Evolutionary conservation across 768 basidiomycete genomes (phyloP).

Genomic region (Neoboletus subvelutipes): DNA sequence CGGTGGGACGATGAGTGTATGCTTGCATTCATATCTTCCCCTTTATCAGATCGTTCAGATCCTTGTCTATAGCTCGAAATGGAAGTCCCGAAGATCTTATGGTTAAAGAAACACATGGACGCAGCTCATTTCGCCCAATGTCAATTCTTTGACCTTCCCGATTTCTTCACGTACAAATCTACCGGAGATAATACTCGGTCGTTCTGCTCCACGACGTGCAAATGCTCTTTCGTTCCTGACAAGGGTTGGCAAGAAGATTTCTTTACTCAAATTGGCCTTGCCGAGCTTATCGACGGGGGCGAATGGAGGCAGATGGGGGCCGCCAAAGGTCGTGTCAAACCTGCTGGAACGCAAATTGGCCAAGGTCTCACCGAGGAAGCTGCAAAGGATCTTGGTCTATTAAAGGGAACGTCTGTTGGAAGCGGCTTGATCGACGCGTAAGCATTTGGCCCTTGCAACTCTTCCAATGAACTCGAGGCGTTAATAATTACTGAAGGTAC

Average conservation of each 20-base stretch:
- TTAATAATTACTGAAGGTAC: conserved; percentile 47
- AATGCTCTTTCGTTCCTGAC: conserved; percentile 87
- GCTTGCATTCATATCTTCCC: conserved; percentile 16
- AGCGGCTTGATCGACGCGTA: conserved; percentile 95
- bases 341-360: conserved; percentile 85
- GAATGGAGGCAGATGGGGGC: conserved; percentile 74
- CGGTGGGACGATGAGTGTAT: conserved; percentile 92
- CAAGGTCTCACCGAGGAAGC: conserved; percentile 74
- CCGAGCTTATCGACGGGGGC: conserved; percentile 60
- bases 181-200: conserved; percentile 74
- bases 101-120: conserved; percentile 91
- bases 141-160: conserved; percentile 91
- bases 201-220: conserved; percentile 93
- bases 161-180: conserved; percentile 91
- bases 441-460: conserved; percentile 23
- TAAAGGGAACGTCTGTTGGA: conserved; percentile 87
- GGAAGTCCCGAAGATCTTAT: conserved; percentile 97
- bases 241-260: conserved; percentile 90
- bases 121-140: conserved; percentile 65
- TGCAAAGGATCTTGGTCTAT: conserved; percentile 81
- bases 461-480: neutral
- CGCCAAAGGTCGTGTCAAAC: conserved; percentile 60
- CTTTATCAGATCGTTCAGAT: conserved; percentile 6
- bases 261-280: conserved; percentile 81
- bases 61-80: conserved; percentile 73